Evolutionary conservation across 768 basidiomycete genomes (phyloP), one percentile per base, ranked within the genome.

Genomic region (Termitomyces heimii): DNA sequence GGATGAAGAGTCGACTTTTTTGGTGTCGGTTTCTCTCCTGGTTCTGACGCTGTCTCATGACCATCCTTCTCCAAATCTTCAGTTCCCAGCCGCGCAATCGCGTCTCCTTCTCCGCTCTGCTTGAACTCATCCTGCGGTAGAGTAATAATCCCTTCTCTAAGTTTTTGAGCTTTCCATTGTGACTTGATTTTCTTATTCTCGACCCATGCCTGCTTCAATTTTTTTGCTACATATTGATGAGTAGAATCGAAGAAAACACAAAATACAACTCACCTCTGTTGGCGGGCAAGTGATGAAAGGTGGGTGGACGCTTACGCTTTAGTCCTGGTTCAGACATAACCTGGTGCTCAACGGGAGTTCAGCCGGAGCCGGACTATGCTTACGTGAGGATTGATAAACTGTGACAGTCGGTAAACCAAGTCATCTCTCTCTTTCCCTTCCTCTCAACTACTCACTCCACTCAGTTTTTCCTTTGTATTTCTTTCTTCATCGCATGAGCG

Each of bases 401-500:
- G 62, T 59, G 58, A 52, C 51, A 52, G 37, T 40, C 7, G 29
- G 51, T 22, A 56, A 54, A 54, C 60, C 28, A 24, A 56, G 34
- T 42, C 59, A 40, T 46, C 55, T 39, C 49, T 65, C 57, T 59
- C 59, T 61, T 52, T 67, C 60, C 61, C 67, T 61, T 60, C 65
- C 67, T 70, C 68, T 65, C 67, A 68, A 59, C 66, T 65, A 62
- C 61, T 63, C 60, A 63, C 66, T 71, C 63, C 60, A 74, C 80
- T 80, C 79, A 82, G 71, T 71, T 69, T 66, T 70, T 69, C 75
- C 63, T 70, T 66, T 63, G 66, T 71, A 63, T 71, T 68, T 70
- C 70, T 60, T 72, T 67, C 71, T 68, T 75, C 80, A 76, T 91
- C 88, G 88, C 87, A 94, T 94, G 91, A 94, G 81, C 89, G 86